Base-by-base conservation (phyloP, 1,139 yeast genomes). In the Groenewaldozyma auringiensis region DNA sequence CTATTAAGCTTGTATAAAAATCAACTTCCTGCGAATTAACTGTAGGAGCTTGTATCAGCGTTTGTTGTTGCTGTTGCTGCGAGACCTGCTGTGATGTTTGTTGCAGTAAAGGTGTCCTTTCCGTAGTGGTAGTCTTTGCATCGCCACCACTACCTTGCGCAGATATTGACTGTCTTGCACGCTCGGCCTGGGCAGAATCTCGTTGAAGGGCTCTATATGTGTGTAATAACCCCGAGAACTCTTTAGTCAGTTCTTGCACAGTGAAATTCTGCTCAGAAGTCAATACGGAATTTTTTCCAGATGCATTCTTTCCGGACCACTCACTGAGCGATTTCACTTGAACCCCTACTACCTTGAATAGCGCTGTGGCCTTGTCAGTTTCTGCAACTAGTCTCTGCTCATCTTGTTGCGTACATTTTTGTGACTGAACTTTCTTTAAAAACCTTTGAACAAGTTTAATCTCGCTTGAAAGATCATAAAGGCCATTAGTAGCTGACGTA, bases 21-120 rank as follows among this genome's bases (percentile, higher is more conserved):
- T 81, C 87, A n/a, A 85, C 66, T 43, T 85, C 94, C 8, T 84
- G 76, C 50, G 81, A 72, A 37, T 76, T 71, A 4, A 75, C 66
- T 25, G 29, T 11, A 8, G 29, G 29, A 21, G 69, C 53, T 41
- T 64, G 67, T 22, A 61, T 48, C 8, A 56, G 64, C 45, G 62
- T 65, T 11, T 58, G 58, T 44, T 71, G 71, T 42, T 60, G 61
- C 44, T 69, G 73, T 27, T 58, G 62, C 50, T 67, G 71, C 36
- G 6, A 17, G 4, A 17, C 22, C 37, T 59, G 63, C 20, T 57
- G 55, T 27, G 55, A 64, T 41, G 60, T 67, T 8, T 17, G 21
- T 39, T 61, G 64, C 52, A 65, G 43, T 53, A 64, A 40, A 47
- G 63, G 51, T 2, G 59, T 53, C n/a, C 41, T 42, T 40, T 63